Base-by-base conservation (phyloP, 371 early-diverging fungal species). In the Mortierella sp. region DNA sequence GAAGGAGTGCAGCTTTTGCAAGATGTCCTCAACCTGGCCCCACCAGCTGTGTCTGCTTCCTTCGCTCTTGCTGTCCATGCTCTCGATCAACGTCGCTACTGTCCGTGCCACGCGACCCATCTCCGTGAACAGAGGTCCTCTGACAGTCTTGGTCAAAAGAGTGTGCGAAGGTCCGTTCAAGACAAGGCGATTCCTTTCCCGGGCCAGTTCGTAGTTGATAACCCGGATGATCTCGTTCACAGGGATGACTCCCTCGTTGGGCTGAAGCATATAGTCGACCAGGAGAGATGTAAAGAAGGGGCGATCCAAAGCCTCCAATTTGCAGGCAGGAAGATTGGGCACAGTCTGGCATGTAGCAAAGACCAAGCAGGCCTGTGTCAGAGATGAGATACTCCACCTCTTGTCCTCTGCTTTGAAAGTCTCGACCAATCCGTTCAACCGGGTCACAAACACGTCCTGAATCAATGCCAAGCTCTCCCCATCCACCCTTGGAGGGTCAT, bases 41-140 rank as follows among this genome's bases (percentile, higher is more conserved):
- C 82, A 86, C 55, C 77, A 72, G 16, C 21, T 26, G 54, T 48
- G 50, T 50, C 2, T 50, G 50, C 16, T 16, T 31, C 61, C 61
- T 2, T 61, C 28, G 61, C 28, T 34, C 61, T 61, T 54, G 31
- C 34, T 70, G 54, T 54, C 55, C 70, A 81, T 80, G 11, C 74
- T 61, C 37, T 86, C 86, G 37, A 86, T 67, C 70, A 86, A 48
- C 5, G 79, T 79, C 0, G 86, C 82, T 28, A 79, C 73, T 9
- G 86, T 82, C 40, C 86, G 69, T 19, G 86, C 86, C 28, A 82
- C 67, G 44, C 86, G 69, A 31, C 86, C 86, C 82, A 86, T 86
- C 57, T 86, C 86, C 10, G 79, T 57, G 46, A 82, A 86, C 21
- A 86, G 51, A 0, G 82, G 79, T 3, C 70, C 75, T 21, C 71